Base-by-base conservation (phyloP, 1,284 basidiomycete genomes). In the Ustilago xerochloae region DNA sequence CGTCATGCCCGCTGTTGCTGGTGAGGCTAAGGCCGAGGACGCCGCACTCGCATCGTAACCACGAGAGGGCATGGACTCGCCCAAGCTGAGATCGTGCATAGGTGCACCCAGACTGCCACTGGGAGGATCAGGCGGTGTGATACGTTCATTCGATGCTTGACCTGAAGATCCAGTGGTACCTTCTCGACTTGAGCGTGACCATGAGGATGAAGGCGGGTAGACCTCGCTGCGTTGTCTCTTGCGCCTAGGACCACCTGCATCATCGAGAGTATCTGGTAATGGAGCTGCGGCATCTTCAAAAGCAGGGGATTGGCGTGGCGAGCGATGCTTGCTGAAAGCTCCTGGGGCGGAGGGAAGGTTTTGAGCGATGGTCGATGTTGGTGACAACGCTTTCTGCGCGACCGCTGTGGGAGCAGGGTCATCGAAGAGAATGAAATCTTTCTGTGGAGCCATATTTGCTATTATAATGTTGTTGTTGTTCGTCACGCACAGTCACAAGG, bases 371-470 rank as follows among this genome's bases (percentile, higher is more conserved):
- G 65, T 36, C 6, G 61, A 67, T 18, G 56, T 29, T 16, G 45
- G 28, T 2, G 55, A 38, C 10, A 46, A 41, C 22, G 49, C 18
- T 13, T 56, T 54, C 8, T 43, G 47, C 18, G 29, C 48, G 12
- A 38, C 8, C 2, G 45, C n/a, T 12, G 58, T 18, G 5, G 70
- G 56, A 3, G 69, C 35, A 0, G 63, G 61, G n/a, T 79, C 75
- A 45, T 79, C 77, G 26, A 79, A 79, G 57, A 79, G 72, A 35
- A 79, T 66, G 39, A 79, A 79, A 35, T 79, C 77, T 36, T 71
- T 70, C 28, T 63, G 65, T 15, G 60, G 54, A 16, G 48, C 20
- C 68, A 71, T 71, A 18, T 41, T 59, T 35, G 56, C 50, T 32
- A 59, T 18, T 2, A 53, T 38, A 6, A 58, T 39, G 53, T 53